Evolutionary conservation across 2,329 filamentous ascomycete genomes (phyloP).

Genomic region (Trichocomaceae sp.): DNA sequence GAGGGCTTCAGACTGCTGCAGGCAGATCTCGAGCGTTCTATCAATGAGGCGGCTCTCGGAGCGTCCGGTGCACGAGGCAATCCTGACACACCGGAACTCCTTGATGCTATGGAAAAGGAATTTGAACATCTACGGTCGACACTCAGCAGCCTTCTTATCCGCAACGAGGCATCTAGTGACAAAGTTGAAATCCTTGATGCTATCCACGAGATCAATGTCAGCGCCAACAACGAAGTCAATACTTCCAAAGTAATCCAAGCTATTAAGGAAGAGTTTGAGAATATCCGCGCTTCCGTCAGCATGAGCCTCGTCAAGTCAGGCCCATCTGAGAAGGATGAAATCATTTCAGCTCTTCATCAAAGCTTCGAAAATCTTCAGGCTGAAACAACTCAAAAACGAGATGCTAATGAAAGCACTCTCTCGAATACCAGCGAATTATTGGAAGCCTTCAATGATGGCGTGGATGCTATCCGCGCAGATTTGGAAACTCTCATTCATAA

Average conservation of each 20-base stretch:
- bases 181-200: conserved; percentile 58
- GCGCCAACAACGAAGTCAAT: conserved; percentile 25
- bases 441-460: conserved; percentile 59
- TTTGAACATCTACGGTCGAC: conserved; percentile 75
- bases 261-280: conserved; percentile 56
- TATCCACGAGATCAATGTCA: conserved; percentile 45
- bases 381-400: conserved; percentile 47
- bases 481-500: conserved; percentile 69
- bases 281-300: conserved; percentile 53
- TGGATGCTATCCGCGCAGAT: conserved; percentile 69
- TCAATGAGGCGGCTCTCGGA: conserved; percentile 37
- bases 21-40: conserved; percentile 49
- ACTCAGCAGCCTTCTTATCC: conserved; percentile 63
- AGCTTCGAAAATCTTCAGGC: conserved; percentile 40
- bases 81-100: conserved; percentile 60
- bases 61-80: conserved; percentile 25
- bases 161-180: conserved; percentile 49
- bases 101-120: conserved; percentile 70
- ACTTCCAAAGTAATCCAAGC: conserved; percentile 32
- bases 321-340: conserved; percentile 55
- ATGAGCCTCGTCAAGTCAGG: conserved; percentile 45
- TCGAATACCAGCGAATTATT: conserved; percentile 53
- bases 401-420: conserved; percentile 42
- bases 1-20: conserved; percentile 57
- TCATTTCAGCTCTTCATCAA: conserved; percentile 50